Conservation (phyloP, 768 basidiomycete genomes). For the Mycena crocata region DNA sequence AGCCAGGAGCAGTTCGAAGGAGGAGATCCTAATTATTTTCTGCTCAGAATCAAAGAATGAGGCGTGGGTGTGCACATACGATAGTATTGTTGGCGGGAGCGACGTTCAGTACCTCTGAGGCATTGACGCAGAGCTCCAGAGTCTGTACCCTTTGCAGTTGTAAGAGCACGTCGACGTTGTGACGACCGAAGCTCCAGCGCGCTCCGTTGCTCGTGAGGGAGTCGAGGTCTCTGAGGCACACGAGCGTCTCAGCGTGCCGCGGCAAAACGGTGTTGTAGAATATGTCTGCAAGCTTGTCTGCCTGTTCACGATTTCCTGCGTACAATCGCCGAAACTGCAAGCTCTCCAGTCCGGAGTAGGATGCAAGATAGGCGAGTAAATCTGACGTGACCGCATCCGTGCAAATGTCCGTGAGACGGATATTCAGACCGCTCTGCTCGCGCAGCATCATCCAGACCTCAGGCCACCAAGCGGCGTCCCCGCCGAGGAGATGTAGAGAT, state of each 20-base stretch:
- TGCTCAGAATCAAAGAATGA: no score
- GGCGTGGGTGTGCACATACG: no score
- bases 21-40: no score
- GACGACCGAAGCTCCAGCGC: no score
- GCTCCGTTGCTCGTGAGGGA: no score
- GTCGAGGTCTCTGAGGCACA: no score
- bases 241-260: not conserved
- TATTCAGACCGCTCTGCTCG: not conserved
- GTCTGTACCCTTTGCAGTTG: no score
- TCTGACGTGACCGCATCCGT: not conserved
- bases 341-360: not conserved
- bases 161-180: no score
- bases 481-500: not conserved
- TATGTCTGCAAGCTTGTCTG: not conserved
- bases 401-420: not conserved
- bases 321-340: not conserved
- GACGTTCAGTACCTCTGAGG: no score
- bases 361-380: not conserved
- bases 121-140: no score
- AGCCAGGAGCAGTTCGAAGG: no score
- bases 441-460: not conserved
- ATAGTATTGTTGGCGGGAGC: no score
- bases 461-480: not conserved
- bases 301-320: not conserved
- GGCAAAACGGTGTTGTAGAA: not conserved